These are phyloP conservation scores for Fusarium lyarnte DNA, from an alignment of 2,329 filamentous ascomycete species.

Conservation along the genomic window DNA sequence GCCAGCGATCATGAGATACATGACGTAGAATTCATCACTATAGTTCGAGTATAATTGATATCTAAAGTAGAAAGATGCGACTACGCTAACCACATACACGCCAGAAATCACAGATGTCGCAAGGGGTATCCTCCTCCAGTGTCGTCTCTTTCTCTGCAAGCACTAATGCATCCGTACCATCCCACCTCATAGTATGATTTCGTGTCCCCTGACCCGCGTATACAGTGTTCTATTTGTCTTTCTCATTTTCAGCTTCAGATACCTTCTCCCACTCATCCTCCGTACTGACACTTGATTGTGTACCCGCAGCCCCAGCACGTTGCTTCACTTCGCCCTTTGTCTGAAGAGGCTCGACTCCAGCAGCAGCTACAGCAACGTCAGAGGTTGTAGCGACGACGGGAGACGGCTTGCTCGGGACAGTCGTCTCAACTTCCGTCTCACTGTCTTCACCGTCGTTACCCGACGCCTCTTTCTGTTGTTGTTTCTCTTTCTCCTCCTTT, in stretches of 20 bases:
- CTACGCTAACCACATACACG: constrained; percentile 39
- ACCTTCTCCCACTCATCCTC: constrained; percentile 99
- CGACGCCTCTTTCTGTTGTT: constrained; percentile 23
- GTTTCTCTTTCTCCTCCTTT: constrained; percentile 49
- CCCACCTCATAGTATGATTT: neutral
- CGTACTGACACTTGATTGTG: constrained; percentile 74
- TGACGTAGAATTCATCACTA: constrained; percentile 1
- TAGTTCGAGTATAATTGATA: constrained; percentile 15
- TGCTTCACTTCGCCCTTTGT: constrained; percentile 60
- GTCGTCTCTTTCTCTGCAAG: constrained; percentile 15
- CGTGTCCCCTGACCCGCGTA: neutral
- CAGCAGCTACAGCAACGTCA: constrained; percentile 38
- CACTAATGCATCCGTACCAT: neutral
- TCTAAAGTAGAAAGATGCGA: constrained; percentile 19
- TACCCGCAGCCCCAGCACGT: constrained; percentile 54
- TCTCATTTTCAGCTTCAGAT: constrained; percentile 74
- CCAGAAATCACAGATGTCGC: constrained; percentile 33
- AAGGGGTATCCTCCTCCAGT: constrained; percentile 42
- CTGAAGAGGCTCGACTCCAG: constrained; percentile 56
- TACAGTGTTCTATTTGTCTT: constrained; percentile 56
- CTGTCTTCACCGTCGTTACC: constrained; percentile 44
- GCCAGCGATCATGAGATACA: neutral
- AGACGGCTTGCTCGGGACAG: constrained; percentile 31
- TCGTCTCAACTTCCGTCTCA: constrained; percentile 56
- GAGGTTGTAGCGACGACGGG: constrained; percentile 19